Conservation (phyloP, 2,329 filamentous ascomycete species). For the Scopulariopsis brevicaulis region DNA sequence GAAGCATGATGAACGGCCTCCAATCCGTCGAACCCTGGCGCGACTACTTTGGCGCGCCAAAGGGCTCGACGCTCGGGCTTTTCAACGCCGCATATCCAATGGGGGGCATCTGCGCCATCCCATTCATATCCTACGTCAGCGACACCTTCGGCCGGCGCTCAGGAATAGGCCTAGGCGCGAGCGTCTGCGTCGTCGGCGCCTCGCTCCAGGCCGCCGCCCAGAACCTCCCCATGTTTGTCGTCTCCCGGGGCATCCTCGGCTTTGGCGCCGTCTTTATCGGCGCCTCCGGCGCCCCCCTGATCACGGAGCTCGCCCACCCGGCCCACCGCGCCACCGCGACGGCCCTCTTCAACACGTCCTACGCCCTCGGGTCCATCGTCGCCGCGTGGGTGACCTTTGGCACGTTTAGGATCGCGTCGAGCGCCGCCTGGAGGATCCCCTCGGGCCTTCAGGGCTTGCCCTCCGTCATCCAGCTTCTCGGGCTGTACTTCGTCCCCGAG, state of each 20-base stretch:
- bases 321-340: conserved; percentile 20
- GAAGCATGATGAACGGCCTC: conserved; percentile 36
- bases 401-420: conserved; percentile 25
- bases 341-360: conserved; percentile 18
- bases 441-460: conserved; percentile 15
- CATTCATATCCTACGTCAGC: conserved; percentile 17
- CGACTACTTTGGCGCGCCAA: conserved; percentile 23
- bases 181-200: conserved; percentile 18
- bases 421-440: conserved; percentile 23
- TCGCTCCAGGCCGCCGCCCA: conserved; percentile 17
- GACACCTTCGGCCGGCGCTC: conserved; percentile 17
- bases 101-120: conserved; percentile 26
- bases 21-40: conserved; percentile 30
- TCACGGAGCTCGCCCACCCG: conserved; percentile 28
- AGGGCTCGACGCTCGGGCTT: conserved; percentile 16
- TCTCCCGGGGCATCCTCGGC: conserved; percentile 39
- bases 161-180: conserved; percentile 17
- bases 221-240: conserved; percentile 35
- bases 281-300: conserved; percentile 16
- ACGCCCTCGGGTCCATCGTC: conserved; percentile 26
- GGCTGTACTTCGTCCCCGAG: conserved; percentile 44
- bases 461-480: conserved; percentile 8
- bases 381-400: conserved; percentile 31
- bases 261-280: conserved; percentile 30
- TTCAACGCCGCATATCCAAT: conserved; percentile 23